Conservation (phyloP, 805 yeast species). For the Wickerhamomyces strasburgensis region DNA sequence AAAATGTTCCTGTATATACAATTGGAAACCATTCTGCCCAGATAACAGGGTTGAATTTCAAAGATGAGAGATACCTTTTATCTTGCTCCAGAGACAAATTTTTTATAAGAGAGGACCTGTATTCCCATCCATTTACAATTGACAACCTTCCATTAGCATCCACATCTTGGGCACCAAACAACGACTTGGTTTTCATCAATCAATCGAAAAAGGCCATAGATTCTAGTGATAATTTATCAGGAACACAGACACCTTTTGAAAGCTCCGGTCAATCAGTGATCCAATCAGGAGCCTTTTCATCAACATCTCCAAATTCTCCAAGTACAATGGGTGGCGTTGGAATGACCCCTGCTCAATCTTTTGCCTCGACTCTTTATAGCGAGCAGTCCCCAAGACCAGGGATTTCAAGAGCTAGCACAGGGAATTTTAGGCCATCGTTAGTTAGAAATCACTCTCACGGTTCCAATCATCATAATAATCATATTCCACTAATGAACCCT, state of each 20-base stretch:
- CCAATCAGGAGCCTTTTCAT: conserved; percentile 3
- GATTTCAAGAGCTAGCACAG: conserved; percentile 21
- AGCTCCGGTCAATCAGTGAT: too few species aligned
- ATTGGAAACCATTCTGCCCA: conserved; percentile 44
- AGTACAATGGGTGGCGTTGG: neutral
- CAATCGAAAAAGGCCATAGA: conserved; percentile 32
- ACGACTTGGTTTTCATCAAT: conserved; percentile 45
- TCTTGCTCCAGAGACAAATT: conserved; percentile 47
- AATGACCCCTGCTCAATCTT: conserved; percentile 4
- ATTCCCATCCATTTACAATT: conserved; percentile 36
- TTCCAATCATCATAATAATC: conserved; percentile 5
- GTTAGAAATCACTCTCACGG: conserved; percentile 16
- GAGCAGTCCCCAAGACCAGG: conserved; percentile 23
- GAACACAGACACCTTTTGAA: conserved; percentile 1
- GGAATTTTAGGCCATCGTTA: conserved; percentile 16
- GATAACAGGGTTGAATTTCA: conserved; percentile 55
- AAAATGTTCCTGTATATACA: conserved; percentile 60
- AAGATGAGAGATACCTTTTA: conserved; percentile 41
- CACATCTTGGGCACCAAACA: conserved; percentile 53
- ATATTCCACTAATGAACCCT: conserved; percentile 19
- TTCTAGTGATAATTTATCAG: conserved; percentile 1
- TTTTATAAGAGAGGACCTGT: conserved; percentile 44
- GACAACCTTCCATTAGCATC: conserved; percentile 50
- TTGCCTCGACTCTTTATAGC: neutral
- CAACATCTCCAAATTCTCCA: conserved; percentile 15